phyloP scores from a whole-genome alignment of 2,329 filamentous ascomycete species.

The Aspergillus sp. region DNA sequence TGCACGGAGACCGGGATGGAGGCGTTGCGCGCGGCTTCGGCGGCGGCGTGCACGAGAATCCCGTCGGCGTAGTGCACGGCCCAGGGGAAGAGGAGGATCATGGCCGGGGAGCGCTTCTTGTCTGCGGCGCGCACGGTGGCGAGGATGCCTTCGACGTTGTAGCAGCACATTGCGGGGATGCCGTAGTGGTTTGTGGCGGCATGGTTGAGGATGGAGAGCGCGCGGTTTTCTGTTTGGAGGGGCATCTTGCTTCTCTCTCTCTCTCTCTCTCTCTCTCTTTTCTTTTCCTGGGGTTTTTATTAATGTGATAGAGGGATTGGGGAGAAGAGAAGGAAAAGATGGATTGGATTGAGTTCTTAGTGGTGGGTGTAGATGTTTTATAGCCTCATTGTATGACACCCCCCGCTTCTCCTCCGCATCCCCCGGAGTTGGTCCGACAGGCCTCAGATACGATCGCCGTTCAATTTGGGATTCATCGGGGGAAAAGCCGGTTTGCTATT shows the following conservation, averaged over 20 bases:
- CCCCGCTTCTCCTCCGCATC: background rate
- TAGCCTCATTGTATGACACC: background rate
- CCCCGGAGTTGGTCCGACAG: constrained; percentile 20
- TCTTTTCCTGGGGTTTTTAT: background rate
- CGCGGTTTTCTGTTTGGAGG: constrained; percentile 48
- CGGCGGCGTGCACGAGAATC: constrained; percentile 56
- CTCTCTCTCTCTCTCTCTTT: too few relatives aligned
- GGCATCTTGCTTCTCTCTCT: constrained; percentile 22
- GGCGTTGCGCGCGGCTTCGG: constrained; percentile 57
- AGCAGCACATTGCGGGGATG: constrained; percentile 62
- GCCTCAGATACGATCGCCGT: background rate
- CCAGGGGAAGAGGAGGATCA: constrained; percentile 75
- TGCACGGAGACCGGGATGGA: constrained; percentile 63
- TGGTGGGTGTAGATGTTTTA: background rate
- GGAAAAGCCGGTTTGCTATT: background rate
- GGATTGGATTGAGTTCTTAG: too few relatives aligned
- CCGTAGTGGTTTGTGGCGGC: constrained; percentile 58
- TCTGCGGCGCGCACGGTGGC: constrained; percentile 69
- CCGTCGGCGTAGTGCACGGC: constrained; percentile 65
- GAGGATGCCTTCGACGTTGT: constrained; percentile 71
- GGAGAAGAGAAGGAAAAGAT: background rate
- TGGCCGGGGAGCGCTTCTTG: constrained; percentile 64
- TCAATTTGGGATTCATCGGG: background rate
- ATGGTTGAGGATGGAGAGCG: constrained; percentile 57
- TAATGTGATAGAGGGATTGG: background rate